A percentile compares a stretch with the other conserved stretches of the same genome.
Conservation (phyloP, 140 eudicot species). For the Senecio squalidus region DNA sequence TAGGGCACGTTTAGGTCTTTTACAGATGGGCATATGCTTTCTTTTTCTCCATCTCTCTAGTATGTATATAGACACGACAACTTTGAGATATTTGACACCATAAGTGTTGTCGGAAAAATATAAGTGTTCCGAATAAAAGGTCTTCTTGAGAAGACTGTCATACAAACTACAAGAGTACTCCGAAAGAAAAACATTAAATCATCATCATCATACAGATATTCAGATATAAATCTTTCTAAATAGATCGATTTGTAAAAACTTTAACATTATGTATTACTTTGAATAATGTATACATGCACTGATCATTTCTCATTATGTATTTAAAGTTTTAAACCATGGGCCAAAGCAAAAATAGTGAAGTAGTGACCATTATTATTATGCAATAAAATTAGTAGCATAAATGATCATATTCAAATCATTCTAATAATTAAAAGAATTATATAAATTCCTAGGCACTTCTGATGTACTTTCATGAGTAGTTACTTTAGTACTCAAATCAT, state of each 20-base stretch:
- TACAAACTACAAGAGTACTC: too few species aligned
- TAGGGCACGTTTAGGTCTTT: too few species aligned
- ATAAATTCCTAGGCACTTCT: background rate
- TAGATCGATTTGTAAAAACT: too few species aligned
- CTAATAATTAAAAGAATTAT: background rate
- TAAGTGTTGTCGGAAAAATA: background rate
- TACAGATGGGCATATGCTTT: too few species aligned
- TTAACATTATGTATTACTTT: too few species aligned
- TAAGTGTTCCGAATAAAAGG: background rate
- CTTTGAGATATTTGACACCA: background rate
- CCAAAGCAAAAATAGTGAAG: conserved; percentile 8
- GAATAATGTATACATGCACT: background rate
- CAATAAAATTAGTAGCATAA: background rate
- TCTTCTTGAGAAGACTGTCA: too few species aligned
- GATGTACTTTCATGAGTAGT: conserved; percentile 8
- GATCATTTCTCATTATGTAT: background rate
- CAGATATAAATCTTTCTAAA: too few species aligned
- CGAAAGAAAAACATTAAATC: too few species aligned
- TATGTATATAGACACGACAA: too few species aligned
- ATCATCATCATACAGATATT: too few species aligned
- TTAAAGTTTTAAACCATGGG: background rate
- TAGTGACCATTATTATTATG: background rate
- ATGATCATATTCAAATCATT: background rate
- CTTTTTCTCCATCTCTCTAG: too few species aligned
- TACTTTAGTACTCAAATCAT: background rate